Conservation (phyloP, 768 basidiomycete species). For the Termitomyces sp. region DNA sequence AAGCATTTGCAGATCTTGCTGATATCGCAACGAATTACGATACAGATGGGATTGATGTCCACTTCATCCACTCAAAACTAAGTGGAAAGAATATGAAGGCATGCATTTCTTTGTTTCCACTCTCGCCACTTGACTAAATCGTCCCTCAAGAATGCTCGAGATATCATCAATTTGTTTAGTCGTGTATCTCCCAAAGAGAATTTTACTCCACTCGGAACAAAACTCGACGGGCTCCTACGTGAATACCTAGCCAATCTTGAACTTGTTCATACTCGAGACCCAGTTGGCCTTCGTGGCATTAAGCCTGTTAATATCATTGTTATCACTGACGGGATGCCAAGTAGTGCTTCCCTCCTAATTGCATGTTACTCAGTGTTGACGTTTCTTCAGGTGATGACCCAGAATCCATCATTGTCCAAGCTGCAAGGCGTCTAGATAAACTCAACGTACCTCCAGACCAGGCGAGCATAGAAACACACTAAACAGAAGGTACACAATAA, state of each 20-base stretch:
- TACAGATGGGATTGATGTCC: slow-evolving; percentile 55
- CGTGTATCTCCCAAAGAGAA: slow-evolving; percentile 34
- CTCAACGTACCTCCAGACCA: slow-evolving; percentile 50
- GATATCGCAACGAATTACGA: slow-evolving; percentile 48
- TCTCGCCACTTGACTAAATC: background rate
- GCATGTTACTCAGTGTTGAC: background rate
- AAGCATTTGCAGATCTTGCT: slow-evolving; percentile 47
- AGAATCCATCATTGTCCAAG: slow-evolving; percentile 40
- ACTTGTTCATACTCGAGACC: slow-evolving; percentile 19
- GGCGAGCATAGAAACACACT: slow-evolving; percentile 27
- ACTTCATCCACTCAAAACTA: slow-evolving; percentile 49
- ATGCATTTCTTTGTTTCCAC: background rate
- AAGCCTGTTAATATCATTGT: slow-evolving; percentile 60
- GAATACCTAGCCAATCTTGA: slow-evolving; percentile 25
- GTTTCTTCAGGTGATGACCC: slow-evolving; percentile 45
- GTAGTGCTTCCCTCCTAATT: slow-evolving; percentile 28
- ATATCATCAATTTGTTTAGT: slow-evolving; percentile 40
- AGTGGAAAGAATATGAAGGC: slow-evolving; percentile 37
- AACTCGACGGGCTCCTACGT: slow-evolving; percentile 28
- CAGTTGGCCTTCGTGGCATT: slow-evolving; percentile 22
- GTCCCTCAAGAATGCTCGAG: slow-evolving; percentile 28
- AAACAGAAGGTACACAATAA: background rate
- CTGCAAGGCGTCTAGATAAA: slow-evolving; percentile 48
- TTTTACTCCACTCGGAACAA: slow-evolving; percentile 41
- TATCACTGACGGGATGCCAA: slow-evolving; percentile 61